phyloP scores from a whole-genome alignment of 176 grass and related monocot species.

The Hsuehochloa calcarea region DNA sequence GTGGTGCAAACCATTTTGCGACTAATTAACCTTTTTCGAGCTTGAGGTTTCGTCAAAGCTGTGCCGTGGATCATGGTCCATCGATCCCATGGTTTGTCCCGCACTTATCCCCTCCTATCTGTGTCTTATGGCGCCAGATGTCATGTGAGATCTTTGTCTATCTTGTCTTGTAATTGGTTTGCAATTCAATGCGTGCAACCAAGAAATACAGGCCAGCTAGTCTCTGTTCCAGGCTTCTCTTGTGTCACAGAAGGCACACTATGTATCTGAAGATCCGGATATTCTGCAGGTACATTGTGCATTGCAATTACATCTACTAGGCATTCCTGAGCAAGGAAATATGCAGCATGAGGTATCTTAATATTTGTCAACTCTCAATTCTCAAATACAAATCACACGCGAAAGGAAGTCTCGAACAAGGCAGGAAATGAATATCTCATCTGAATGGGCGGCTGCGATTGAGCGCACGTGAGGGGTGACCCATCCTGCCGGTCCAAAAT shows the following conservation, averaged over 20 bases:
- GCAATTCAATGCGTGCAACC: neutral
- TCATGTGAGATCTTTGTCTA: neutral
- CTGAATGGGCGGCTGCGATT: neutral
- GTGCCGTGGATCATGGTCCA: neutral
- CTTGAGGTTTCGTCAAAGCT: neutral
- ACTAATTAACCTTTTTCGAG: neutral
- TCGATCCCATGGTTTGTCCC: neutral
- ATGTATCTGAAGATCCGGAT: neutral
- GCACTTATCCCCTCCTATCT: neutral
- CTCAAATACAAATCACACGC: neutral
- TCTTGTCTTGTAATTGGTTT: neutral
- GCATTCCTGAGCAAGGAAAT: neutral
- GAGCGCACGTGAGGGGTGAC: neutral
- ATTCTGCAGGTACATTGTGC: conserved; percentile 1
- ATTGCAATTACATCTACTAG: neutral
- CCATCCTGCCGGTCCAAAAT: neutral
- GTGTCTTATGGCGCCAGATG: neutral
- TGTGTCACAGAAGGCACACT: neutral
- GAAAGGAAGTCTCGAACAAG: neutral
- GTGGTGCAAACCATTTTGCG: neutral
- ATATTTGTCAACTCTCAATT: neutral
- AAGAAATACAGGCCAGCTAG: neutral
- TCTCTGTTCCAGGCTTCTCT: neutral
- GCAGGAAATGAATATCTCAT: neutral
- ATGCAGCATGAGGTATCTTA: neutral